Percentiles rank a stretch among this genome's conserved stretches.
Evolutionary conservation across 345 rosid species (phyloP).

Genomic region (Bruguiera gymnorhiza): DNA sequence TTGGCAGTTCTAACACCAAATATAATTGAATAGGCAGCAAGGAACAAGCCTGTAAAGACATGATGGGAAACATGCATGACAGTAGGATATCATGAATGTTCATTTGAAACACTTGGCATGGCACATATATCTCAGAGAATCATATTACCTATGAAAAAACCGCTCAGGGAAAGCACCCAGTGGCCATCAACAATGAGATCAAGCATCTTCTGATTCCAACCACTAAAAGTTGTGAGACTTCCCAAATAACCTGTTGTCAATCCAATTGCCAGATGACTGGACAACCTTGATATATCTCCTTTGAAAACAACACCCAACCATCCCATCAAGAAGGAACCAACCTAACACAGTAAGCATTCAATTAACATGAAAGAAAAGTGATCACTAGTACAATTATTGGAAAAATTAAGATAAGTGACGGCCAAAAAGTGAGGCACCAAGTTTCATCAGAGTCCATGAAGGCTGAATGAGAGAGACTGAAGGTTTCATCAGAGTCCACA

Average conservation of each 20-base stretch:
- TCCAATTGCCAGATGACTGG: conserved; percentile 71
- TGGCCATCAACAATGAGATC: conserved; percentile 69
- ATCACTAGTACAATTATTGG: background rate
- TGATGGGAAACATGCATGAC: background rate
- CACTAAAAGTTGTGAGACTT: conserved; percentile 91
- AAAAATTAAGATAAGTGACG: background rate
- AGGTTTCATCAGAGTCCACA: background rate
- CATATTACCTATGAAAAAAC: conserved; percentile 65
- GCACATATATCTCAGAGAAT: background rate
- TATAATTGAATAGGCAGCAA: conserved; percentile 63
- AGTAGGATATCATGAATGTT: background rate
- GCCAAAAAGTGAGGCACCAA: background rate
- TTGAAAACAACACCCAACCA: conserved; percentile 90
- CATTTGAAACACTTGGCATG: background rate
- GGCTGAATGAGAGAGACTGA: background rate
- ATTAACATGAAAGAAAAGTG: background rate
- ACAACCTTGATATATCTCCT: conserved; percentile 55
- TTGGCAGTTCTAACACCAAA: conserved; percentile 81
- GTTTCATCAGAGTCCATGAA: background rate
- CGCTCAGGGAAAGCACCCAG: conserved; percentile 62
- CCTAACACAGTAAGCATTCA: conserved; percentile 26
- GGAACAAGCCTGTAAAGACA: conserved; percentile 63
- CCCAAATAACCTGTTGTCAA: conserved; percentile 86
- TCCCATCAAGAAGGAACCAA: conserved; percentile 98
- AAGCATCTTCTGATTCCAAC: conserved; percentile 97